Evolutionary conservation across 352 stramenopile species (phyloP), one percentile per base, ranked within the genome.

Genomic region (Phytopythium montanum): DNA sequence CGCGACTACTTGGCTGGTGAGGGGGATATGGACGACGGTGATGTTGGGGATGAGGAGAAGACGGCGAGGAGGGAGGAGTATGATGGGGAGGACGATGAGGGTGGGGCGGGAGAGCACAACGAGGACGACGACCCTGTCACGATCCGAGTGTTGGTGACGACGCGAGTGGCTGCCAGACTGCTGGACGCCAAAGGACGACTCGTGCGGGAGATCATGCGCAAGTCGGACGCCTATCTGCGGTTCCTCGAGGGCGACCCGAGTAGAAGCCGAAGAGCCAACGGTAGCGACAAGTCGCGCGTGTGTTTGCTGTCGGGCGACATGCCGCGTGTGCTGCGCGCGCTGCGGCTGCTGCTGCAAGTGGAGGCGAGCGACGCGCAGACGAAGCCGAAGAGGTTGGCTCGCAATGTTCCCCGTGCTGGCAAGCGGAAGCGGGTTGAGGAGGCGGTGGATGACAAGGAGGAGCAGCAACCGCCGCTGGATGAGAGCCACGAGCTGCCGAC

Each of bases 231-330:
- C 1, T 67, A 84, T 39, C 71, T 75, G 6, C 66, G 77, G 28
- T 79, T 92, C 9, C 53, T 87, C 21, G 23, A 45, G 39, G 42
- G 8, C 2, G 9, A n/a, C 1, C 42, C 21, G 10, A 25, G n/a
- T n/a, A n/a, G 49, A 53, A 66, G 3, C 59, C 72, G 1, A 54
- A 76, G 36, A 61, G 73, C 26, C 61, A 85, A 23, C 66, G 62
- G 18, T 68, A 79, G 0, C 51, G 42, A 29, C 28, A 44, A 23
- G 19, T 44, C 19, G 8, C 49, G 49, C 2, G 26, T 91, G 7
- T 89, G 79, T 48, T 57, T 88, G 12, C 65, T 91, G 53, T 77
- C 65, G 25, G 79, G 81, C 2, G 77, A 87, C 9, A 74, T 81
- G 65, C 29, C 55, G 19, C 67, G 65, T 25, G 77, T 87, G 7